Percentiles rank a stretch among this genome's conserved stretches.
phyloP scores from a whole-genome alignment of 2,329 filamentous ascomycete genomes.

The Podosphaera fusca region DNA sequence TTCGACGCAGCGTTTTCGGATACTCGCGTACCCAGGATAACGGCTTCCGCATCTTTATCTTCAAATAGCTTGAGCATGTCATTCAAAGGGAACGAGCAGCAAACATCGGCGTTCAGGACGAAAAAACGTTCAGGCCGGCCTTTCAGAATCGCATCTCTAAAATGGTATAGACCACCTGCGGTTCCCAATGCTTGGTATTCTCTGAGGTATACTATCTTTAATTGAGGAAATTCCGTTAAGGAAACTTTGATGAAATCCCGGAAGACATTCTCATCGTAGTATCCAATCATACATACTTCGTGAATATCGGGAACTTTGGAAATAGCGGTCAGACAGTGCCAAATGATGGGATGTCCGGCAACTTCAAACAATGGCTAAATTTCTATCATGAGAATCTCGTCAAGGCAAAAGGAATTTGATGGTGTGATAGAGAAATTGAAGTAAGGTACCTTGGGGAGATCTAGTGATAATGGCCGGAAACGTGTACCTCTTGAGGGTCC shows the following conservation, averaged over 20 bases:
- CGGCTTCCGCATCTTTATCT: conserved; percentile 86
- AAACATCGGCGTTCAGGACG: conserved; percentile 93
- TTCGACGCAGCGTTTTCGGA: conserved; percentile 79
- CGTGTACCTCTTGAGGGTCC: conserved; percentile 87
- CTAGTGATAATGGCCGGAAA: conserved; percentile 83
- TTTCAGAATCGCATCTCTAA: conserved; percentile 96
- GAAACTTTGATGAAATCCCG: conserved; percentile 94
- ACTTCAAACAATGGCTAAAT: conserved; percentile 84
- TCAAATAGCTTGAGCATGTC: conserved; percentile 91
- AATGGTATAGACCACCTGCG: conserved; percentile 91
- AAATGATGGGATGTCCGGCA: conserved; percentile 93
- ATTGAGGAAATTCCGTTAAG: conserved; percentile 58
- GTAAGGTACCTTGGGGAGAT: conserved; percentile 64
- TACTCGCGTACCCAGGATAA: conserved; percentile 83
- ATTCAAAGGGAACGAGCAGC: conserved; percentile 88
- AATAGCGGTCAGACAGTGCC: conserved; percentile 85
- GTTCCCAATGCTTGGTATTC: conserved; percentile 95
- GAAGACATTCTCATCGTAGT: conserved; percentile 95
- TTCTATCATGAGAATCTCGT: conserved; percentile 4
- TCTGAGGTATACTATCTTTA: conserved; percentile 83
- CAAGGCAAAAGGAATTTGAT: neutral
- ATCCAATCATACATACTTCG: conserved; percentile 94
- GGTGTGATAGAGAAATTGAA: conserved; percentile 3
- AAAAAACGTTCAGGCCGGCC: conserved; percentile 87
- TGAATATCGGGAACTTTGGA: conserved; percentile 78